Percentiles rank a stretch among this genome's conserved stretches.
Conservation (phyloP, 176 grass and related monocot species). For the Bonia amplexicaulis region DNA sequence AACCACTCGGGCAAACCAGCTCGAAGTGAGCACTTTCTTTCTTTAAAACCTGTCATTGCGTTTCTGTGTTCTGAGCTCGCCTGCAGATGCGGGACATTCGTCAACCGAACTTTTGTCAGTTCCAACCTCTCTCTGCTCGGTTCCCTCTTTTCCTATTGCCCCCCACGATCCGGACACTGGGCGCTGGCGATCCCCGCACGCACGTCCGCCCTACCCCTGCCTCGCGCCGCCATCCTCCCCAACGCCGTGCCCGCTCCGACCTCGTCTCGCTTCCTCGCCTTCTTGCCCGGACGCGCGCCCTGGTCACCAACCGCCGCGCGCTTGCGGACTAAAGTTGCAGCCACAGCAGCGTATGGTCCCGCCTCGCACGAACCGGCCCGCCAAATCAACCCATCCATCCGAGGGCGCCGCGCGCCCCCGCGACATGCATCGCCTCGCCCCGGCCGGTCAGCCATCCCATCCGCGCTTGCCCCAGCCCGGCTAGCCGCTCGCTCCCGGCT, state of each 20-base stretch:
- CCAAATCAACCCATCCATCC: neutral
- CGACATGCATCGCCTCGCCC: neutral
- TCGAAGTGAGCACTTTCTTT: accelerated
- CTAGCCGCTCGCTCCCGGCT: neutral
- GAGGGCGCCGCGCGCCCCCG: neutral
- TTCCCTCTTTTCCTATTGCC: neutral
- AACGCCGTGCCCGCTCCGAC: neutral
- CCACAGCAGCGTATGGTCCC: too few species aligned
- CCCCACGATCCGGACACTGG: too few species aligned
- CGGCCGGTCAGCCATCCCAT: neutral
- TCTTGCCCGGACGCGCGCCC: too few species aligned
- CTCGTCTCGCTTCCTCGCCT: neutral
- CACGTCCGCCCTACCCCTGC: neutral
- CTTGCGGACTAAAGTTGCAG: too few species aligned
- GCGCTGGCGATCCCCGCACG: neutral
- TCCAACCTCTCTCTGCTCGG: too few species aligned
- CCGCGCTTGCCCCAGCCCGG: too few species aligned
- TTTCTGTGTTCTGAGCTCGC: too few species aligned
- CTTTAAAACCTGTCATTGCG: accelerated
- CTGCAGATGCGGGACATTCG: neutral
- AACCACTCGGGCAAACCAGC: conserved; percentile 99
- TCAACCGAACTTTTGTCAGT: neutral
- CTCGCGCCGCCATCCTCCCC: too few species aligned
- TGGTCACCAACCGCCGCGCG: neutral
- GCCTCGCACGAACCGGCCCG: neutral